Evolutionary conservation across 441 rosid genomes (phyloP).

Genomic region (Hypseocharis bilobata): DNA sequence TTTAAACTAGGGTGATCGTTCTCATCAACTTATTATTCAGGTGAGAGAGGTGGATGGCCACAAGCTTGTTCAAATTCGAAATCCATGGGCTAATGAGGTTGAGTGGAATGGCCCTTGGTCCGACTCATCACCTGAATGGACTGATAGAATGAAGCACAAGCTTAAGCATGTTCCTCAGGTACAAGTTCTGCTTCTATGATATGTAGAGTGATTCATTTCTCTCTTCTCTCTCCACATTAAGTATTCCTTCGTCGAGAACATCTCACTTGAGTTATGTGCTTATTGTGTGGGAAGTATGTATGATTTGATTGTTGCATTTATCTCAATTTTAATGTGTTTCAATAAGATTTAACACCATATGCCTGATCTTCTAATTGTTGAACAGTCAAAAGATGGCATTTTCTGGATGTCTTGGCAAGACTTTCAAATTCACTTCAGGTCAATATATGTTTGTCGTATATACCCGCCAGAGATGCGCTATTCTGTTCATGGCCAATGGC

Average conservation of each 20-base stretch:
- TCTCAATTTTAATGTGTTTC: neutral
- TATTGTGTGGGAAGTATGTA: constrained; percentile 12
- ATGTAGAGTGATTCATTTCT: neutral
- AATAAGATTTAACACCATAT: constrained; percentile 1
- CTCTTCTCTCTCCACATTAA: neutral
- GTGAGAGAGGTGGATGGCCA: constrained; percentile 99
- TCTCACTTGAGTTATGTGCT: neutral
- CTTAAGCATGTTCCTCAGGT: constrained; percentile 92
- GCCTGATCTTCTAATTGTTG: constrained; percentile 20
- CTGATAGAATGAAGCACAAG: constrained; percentile 95
- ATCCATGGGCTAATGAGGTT: constrained; percentile 99
- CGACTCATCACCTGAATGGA: constrained; percentile 94
- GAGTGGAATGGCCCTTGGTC: constrained; percentile 99
- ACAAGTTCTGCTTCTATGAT: neutral
- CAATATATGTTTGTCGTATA: constrained; percentile 94
- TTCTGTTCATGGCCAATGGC: constrained; percentile 96
- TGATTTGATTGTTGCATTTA: constrained; percentile 10
- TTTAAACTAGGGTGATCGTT: constrained; percentile 3
- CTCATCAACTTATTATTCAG: constrained; percentile 29
- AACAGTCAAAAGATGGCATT: constrained; percentile 95
- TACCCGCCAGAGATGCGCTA: constrained; percentile 97
- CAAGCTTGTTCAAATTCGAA: constrained; percentile 92
- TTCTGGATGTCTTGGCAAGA: constrained; percentile 99
- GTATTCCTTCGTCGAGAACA: neutral
- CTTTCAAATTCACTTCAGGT: constrained; percentile 96